Base-by-base conservation (phyloP, 2,329 filamentous ascomycete species). In the Zalaria sp. region DNA sequence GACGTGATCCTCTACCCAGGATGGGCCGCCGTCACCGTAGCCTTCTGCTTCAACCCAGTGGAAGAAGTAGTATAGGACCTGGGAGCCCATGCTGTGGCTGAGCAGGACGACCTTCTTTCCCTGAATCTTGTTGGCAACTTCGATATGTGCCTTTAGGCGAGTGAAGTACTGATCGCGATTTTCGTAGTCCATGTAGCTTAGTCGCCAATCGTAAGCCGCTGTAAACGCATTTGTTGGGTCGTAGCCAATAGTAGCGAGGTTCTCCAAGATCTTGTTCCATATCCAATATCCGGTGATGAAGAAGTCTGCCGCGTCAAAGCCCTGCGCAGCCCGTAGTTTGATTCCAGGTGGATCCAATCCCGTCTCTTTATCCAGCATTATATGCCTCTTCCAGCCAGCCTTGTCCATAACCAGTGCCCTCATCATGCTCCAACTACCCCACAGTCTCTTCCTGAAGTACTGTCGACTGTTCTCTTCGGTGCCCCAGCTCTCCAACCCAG, bases 371-470 rank as follows among this genome's bases (percentile, higher is more conserved):
- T 98, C 91, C 7, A 98, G 72, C 88, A 96, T 96, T 51, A 98
- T 85, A 59, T 98, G 91, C 53, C 70, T 80, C 68, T 95, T 98
- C 91, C 91, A 98, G 29, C 75, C 72, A 27, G 93, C 80, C 62
- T 96, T 95, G 60, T 96, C 91, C 54, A 93, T 64, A 2, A 98
- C 85, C 49, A 98, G 65, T 0, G 91, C 89, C 39, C 82, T 76
- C 87, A 98, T 95, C 91, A 98, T 98, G 49, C 77, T 93, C 91
- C 93, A 98, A 51, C 86, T 94, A 4, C 91, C 91, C 91, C 91
- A 98, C 39, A 98, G 66, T 41, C 91, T 73, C 65, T 93, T 94
- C 47, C 91, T 74, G 61, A 98, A 98, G 63, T 96, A 98, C 45
- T 81, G 83, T 31, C 86, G 75, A 5, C 88, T 94, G 35, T 72